Base-by-base conservation (phyloP, 495 filamentous ascomycete genomes). In the Penicillium goetzii region DNA sequence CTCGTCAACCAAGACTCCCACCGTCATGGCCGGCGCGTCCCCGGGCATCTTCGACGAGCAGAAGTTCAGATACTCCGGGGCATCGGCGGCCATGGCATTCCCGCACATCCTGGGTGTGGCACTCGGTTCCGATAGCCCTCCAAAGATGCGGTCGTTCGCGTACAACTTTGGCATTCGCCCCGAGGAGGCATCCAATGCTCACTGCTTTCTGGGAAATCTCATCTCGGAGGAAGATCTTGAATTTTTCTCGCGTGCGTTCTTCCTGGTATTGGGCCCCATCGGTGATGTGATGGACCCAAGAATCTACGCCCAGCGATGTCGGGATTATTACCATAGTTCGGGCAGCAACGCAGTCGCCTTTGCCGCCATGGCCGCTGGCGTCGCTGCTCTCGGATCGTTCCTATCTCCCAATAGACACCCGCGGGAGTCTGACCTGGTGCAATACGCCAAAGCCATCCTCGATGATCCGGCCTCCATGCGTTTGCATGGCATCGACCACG, bases 401-500 rank as follows among this genome's bases (percentile, higher is more conserved):
- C n/a, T 43, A 3, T 43, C 41, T 43, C n/a, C 41, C 6, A 43
- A 19, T 7, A 43, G n/a, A 43, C n/a, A 43, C n/a, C 41, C 41
- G 10, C 15, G 41, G n/a, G 41, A 43, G 41, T 19, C 41, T 11
- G 41, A 43, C 1, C n/a, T 43, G 41, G 41, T 43, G 41, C 41
- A 21, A 10, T 43, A 43, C 4, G 41, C 41, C 6, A 43, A 43
- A 43, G 41, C 41, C 8, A 43, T 43, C n/a, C 41, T 43, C 41
- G 41, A 43, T 9, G 41, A 43, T 43, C 41, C 41, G 8, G 41
- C n/a, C 7, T 43, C 41, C 17, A 43, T 21, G 41, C 41, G 41
- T 43, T 19, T 43, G 41, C 41, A 15, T 19, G 8, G 72, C 14
- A 68, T 74, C 30, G 74, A 76, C 60, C 74, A 76, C 21, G 66